Percentiles rank a stretch among this genome's conserved stretches.
Evolutionary conservation across 441 rosid genomes (phyloP).

Genomic region (Macaranga tanarius): DNA sequence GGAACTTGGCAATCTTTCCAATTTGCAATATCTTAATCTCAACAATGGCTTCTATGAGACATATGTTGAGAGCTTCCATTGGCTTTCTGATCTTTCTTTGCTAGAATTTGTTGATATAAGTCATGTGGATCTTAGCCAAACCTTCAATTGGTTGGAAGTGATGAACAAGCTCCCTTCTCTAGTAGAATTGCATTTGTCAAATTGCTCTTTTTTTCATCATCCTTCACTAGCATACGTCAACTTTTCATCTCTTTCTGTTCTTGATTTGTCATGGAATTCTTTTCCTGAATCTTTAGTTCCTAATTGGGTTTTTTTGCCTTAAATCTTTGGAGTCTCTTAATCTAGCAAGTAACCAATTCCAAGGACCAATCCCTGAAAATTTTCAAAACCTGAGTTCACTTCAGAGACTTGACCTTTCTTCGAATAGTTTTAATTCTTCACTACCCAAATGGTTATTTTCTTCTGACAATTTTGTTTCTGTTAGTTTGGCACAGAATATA

Average conservation of each 20-base stretch:
- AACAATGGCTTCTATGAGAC: background rate
- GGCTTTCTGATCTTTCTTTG: conserved; percentile 10
- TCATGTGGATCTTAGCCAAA: background rate
- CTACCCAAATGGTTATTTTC: background rate
- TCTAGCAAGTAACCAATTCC: background rate
- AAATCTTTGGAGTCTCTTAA: background rate
- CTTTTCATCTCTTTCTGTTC: background rate
- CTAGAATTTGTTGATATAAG: conserved; percentile 16
- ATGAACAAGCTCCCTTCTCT: conserved; percentile 12
- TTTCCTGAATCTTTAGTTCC: background rate
- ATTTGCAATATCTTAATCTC: background rate
- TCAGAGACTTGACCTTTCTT: background rate
- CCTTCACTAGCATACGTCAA: background rate
- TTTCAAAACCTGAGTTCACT: background rate
- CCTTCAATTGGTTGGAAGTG: conserved; percentile 9
- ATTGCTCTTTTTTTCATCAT: background rate
- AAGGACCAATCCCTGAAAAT: background rate
- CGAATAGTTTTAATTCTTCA: background rate
- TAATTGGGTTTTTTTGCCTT: conserved; percentile 9
- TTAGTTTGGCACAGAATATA: too few relatives aligned
- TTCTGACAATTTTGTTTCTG: too few relatives aligned
- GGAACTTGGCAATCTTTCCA: background rate
- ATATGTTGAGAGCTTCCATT: conserved; percentile 1
- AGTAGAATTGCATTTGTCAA: conserved; percentile 10
- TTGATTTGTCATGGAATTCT: background rate